These are phyloP conservation scores for Acanthamoeba lenticulata DNA, from an alignment of 208 protist genomes.

Conservation along the genomic window DNA sequence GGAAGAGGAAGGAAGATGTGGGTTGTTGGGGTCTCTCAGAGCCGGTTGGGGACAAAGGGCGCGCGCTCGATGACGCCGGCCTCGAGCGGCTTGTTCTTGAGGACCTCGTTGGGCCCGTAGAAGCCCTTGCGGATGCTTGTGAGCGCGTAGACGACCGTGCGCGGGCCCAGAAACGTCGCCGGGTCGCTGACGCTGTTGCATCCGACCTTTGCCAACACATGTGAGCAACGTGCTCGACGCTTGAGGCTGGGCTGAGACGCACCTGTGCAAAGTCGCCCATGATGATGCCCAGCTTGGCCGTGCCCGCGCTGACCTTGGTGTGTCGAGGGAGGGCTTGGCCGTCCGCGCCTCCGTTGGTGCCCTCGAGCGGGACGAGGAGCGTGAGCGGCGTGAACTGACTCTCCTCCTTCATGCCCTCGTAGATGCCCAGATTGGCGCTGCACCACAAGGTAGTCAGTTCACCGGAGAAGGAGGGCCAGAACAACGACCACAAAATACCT, in stretches of 20 bases:
- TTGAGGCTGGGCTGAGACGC: neutral
- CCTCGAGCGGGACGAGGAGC: neutral
- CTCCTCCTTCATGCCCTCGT: constrained; percentile 38
- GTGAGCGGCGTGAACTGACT: neutral
- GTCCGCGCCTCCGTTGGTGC: neutral
- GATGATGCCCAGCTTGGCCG: constrained; percentile 24
- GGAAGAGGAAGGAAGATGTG: no score
- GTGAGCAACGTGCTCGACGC: neutral
- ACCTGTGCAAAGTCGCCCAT: constrained; percentile 27
- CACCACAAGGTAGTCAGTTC: neutral
- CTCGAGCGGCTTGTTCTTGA: constrained; percentile 26
- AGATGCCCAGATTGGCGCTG: constrained; percentile 3
- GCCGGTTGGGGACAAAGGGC: neutral
- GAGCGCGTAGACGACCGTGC: neutral
- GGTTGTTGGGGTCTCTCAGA: no score
- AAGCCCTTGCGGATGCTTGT: constrained; percentile 19
- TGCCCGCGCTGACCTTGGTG: neutral
- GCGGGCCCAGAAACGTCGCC: neutral
- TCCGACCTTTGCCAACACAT: neutral
- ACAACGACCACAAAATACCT: neutral
- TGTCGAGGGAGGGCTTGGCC: neutral
- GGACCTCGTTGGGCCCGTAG: neutral
- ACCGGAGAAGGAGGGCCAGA: no score
- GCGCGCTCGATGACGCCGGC: neutral
- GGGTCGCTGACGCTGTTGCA: constrained; percentile 10